phyloP scores from a whole-genome alignment of 768 basidiomycete genomes.

The Termitomyces sp. region DNA sequence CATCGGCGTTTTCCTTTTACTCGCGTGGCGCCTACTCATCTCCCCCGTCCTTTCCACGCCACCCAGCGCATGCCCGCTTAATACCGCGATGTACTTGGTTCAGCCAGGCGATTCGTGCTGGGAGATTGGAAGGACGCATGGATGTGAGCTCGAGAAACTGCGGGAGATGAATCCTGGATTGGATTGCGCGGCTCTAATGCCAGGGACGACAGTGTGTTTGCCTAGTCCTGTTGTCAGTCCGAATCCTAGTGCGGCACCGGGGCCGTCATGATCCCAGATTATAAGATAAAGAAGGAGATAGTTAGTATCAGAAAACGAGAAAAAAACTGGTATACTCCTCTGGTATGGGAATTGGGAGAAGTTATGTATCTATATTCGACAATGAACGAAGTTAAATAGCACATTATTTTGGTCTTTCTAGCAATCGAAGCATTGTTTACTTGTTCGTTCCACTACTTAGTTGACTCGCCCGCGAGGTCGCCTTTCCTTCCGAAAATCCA shows the following conservation, averaged over 20 bases:
- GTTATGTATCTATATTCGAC: not conserved
- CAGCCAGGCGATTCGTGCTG: slow-evolving; percentile 63
- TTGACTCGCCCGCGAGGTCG: slow-evolving; percentile 1
- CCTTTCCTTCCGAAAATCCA: not conserved
- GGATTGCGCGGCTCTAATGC: slow-evolving; percentile 53
- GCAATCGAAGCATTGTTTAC: not conserved
- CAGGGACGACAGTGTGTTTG: slow-evolving; percentile 57
- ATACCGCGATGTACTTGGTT: slow-evolving; percentile 41
- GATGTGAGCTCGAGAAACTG: slow-evolving; percentile 47
- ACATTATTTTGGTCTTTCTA: not conserved
- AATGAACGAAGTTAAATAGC: not conserved
- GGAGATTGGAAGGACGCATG: slow-evolving; percentile 48
- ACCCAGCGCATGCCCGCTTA: slow-evolving; percentile 31
- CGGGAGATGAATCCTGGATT: slow-evolving; percentile 47
- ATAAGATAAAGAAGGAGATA: not conserved
- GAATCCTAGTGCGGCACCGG: not conserved
- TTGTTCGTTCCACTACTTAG: not conserved
- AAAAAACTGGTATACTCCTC: not conserved
- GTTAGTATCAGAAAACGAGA: not conserved
- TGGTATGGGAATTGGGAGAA: not conserved
- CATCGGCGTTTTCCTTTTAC: slow-evolving; percentile 55
- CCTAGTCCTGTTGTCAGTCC: slow-evolving; percentile 23
- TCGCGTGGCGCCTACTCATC: slow-evolving; percentile 57
- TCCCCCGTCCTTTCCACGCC: slow-evolving; percentile 34
- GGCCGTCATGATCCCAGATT: not conserved